Base-by-base conservation (phyloP, 2,329 filamentous ascomycete species). In the Talaromyces atroroseus region DNA sequence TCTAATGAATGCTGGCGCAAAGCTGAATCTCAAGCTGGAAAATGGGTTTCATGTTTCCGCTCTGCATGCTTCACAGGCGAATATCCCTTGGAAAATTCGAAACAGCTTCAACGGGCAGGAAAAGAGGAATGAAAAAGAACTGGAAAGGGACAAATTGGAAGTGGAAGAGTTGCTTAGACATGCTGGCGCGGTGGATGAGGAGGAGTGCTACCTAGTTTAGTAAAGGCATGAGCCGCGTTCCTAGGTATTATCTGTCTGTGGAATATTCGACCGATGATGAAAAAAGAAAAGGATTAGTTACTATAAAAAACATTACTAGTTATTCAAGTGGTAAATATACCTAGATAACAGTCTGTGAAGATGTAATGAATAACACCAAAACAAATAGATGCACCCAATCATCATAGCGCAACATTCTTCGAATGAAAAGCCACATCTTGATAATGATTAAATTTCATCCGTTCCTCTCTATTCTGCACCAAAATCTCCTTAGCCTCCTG, bases 401-500 rank as follows among this genome's bases (percentile, higher is more conserved):
- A 54, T 29, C 50, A 54, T 29, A 58, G 10, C 2, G 7, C 3
- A 49, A 69, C 48, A 36, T 65, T 23, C 49, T 60, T 64, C 16
- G 67, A 69, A 38, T 66, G 62, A 58, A 66, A 68, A 34, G 65
- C 63, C 20, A 68, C 67, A 57, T 65, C 60, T 54, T 69, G 65
- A 52, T 69, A 69, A 47, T 59, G 61, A 57, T 59, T 63, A 53
- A 68, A 69, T 46, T 63, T 60, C 18, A 47, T 49, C 11, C 63
- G 42, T 40, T 66, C 66, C 6, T 64, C 44, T 52, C 62, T 54
- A 23, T 59, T 47, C n/a, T 64, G 53, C 10, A 64, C n/a, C 51
- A 75, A 63, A 34, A 68, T 59, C 16, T 69, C 62, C 58, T 70
- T 65, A 0, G 76, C 76, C 59, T 77, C 72, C 20, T 73, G 65